These are phyloP conservation scores for Citrus medica DNA, from an alignment of 345 rosid species.

Conservation along the genomic window DNA sequence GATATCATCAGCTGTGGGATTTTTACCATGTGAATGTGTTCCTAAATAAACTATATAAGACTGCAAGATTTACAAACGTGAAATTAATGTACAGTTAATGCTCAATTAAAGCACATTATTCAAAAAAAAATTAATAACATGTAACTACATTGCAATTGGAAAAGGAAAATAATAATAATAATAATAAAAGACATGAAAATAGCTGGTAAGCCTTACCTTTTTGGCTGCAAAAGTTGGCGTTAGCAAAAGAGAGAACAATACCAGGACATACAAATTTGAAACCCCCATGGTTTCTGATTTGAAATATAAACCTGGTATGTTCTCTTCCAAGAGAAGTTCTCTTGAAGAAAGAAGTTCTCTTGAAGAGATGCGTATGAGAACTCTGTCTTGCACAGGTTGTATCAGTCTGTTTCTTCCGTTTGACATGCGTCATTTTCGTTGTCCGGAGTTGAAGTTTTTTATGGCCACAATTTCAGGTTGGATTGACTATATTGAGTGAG, in stretches of 20 bases:
- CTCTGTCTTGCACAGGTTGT: too few species aligned
- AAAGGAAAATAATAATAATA: too few species aligned
- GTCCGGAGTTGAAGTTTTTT: too few species aligned
- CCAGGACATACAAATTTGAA: constrained; percentile 14
- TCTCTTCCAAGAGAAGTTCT: background rate
- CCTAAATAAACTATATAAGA: constrained; percentile 32
- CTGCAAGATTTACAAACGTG: constrained; percentile 1
- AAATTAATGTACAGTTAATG: too few species aligned
- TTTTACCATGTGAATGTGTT: constrained; percentile 15
- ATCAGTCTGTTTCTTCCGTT: too few species aligned
- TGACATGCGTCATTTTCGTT: too few species aligned
- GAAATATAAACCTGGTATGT: background rate
- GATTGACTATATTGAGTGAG: too few species aligned
- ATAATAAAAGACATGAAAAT: too few species aligned
- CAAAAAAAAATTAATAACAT: too few species aligned
- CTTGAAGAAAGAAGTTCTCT: background rate
- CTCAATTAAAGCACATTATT: too few species aligned
- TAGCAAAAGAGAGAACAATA: constrained; percentile 21
- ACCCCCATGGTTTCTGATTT: constrained; percentile 26
- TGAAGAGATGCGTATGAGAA: background rate
- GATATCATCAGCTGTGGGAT: background rate
- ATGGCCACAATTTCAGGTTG: too few species aligned
- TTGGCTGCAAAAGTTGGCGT: constrained; percentile 29
- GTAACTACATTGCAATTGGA: too few species aligned
- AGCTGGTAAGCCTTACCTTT: constrained; percentile 29